Conservation (phyloP, 2,329 filamentous ascomycete genomes). For the Ceratocystis ficicola region DNA sequence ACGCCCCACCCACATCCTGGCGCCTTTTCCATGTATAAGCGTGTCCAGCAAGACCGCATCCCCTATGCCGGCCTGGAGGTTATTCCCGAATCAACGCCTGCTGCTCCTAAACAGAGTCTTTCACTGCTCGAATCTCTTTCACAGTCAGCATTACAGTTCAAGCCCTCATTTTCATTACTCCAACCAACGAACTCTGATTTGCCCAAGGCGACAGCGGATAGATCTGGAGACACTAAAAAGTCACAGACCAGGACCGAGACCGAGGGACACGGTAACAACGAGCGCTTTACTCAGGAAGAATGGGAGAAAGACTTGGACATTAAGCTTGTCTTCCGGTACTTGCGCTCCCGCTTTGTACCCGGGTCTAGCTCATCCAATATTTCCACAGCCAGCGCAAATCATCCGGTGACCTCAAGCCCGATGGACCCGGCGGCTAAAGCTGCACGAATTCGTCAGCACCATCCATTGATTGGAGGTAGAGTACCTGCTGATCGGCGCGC, state of each 20-base stretch:
- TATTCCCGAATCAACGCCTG: slow-evolving; percentile 40
- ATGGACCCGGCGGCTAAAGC: slow-evolving; percentile 63
- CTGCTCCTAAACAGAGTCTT: slow-evolving; percentile 23
- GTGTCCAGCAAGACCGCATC: slow-evolving; percentile 50
- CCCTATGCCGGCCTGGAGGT: slow-evolving; percentile 69
- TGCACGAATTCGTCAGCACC: slow-evolving; percentile 75
- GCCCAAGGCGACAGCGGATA: neutral
- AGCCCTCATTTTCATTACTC: slow-evolving; percentile 24
- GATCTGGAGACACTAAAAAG: neutral
- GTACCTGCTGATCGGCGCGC: slow-evolving; percentile 42
- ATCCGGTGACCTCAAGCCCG: slow-evolving; percentile 39
- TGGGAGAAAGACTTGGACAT: slow-evolving; percentile 92
- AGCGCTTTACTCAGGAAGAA: slow-evolving; percentile 55
- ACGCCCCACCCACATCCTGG: slow-evolving; percentile 63
- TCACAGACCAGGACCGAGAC: neutral
- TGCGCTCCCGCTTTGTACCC: slow-evolving; percentile 55
- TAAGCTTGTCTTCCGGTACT: slow-evolving; percentile 80
- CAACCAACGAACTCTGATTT: slow-evolving; percentile 27
- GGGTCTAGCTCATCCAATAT: slow-evolving; percentile 38
- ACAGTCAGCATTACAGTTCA: slow-evolving; percentile 20
- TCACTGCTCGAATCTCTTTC: slow-evolving; percentile 15
- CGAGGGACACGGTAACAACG: slow-evolving; percentile 12
- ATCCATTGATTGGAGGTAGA: slow-evolving; percentile 63
- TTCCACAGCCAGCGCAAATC: slow-evolving; percentile 34
- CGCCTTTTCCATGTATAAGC: slow-evolving; percentile 71